These are phyloP conservation scores for Cladophialophora psammophila DNA, from an alignment of 2,329 filamentous ascomycete genomes.

Conservation along the genomic window DNA sequence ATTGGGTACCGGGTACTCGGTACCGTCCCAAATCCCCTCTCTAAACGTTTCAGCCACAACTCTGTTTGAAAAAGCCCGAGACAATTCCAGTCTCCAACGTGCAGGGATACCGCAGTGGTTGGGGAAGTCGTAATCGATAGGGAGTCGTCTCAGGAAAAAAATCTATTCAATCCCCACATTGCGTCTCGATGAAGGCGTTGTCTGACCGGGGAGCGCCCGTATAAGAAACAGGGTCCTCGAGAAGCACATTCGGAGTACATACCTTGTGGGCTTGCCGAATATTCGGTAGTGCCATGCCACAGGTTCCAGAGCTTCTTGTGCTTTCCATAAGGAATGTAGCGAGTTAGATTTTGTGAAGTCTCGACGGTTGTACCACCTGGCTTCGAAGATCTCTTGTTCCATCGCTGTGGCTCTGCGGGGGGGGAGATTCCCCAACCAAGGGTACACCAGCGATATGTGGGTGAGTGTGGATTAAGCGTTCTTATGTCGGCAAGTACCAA, in stretches of 20 bases:
- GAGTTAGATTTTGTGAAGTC: too few species aligned
- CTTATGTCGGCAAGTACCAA: background rate
- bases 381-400: too few species aligned
- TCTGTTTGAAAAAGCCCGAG: background rate
- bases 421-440: too few species aligned
- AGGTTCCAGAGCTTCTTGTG: too few species aligned
- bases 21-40: background rate
- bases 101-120: conserved; percentile 6
- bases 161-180: background rate
- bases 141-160: background rate
- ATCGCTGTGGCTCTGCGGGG: too few species aligned
- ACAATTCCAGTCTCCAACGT: background rate
- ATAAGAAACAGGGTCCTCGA: background rate
- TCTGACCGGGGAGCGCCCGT: conserved; percentile 4
- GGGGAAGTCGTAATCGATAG: conserved; percentile 43
- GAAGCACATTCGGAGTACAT: background rate
- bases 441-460: too few species aligned
- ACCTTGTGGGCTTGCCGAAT: too few species aligned
- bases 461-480: too few species aligned
- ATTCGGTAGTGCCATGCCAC: too few species aligned
- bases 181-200: background rate
- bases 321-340: too few species aligned
- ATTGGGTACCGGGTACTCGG: too few species aligned
- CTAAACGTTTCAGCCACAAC: background rate
- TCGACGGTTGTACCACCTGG: too few species aligned